These are phyloP conservation scores for Physaria fendleri DNA, from an alignment of 345 rosid genomes.

Conservation along the genomic window DNA sequence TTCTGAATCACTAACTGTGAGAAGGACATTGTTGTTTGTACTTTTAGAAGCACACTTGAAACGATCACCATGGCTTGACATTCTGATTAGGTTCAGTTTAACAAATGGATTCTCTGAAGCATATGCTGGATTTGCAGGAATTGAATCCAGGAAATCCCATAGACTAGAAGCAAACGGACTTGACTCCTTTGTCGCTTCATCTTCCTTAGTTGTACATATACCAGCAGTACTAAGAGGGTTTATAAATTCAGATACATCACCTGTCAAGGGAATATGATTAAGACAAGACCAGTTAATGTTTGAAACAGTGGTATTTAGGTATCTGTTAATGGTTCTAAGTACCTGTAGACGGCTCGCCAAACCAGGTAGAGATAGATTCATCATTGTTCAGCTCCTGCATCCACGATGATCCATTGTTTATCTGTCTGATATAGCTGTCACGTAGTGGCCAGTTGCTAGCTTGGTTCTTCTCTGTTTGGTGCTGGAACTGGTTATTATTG, in stretches of 20 bases:
- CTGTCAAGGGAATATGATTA: background rate
- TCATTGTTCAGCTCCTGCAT: slow-evolving; percentile 33
- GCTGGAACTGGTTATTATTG: slow-evolving; percentile 25
- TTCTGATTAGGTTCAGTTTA: slow-evolving; percentile 54
- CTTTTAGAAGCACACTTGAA: slow-evolving; percentile 33
- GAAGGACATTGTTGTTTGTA: background rate
- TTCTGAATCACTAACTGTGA: slow-evolving; percentile 14
- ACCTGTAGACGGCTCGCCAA: slow-evolving; percentile 7
- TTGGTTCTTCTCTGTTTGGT: slow-evolving; percentile 22
- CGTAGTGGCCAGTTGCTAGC: slow-evolving; percentile 31
- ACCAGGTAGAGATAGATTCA: background rate
- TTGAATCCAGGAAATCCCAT: slow-evolving; percentile 77
- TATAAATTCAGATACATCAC: slow-evolving; percentile 7
- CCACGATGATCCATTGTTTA: slow-evolving; percentile 34
- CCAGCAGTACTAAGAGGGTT: slow-evolving; percentile 9
- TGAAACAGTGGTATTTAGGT: background rate
- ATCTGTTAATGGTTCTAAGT: background rate
- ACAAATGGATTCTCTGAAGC: slow-evolving; percentile 62
- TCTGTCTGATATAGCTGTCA: slow-evolving; percentile 18
- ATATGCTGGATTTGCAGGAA: slow-evolving; percentile 78
- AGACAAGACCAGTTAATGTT: too few species aligned
- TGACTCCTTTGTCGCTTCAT: slow-evolving; percentile 8
- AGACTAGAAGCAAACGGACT: slow-evolving; percentile 56
- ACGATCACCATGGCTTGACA: slow-evolving; percentile 67
- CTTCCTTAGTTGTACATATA: background rate